A percentile compares a stretch with the other conserved stretches of the same genome.
phyloP scores from a whole-genome alignment of 106 monocot species.

The Cymbidium sinense region DNA sequence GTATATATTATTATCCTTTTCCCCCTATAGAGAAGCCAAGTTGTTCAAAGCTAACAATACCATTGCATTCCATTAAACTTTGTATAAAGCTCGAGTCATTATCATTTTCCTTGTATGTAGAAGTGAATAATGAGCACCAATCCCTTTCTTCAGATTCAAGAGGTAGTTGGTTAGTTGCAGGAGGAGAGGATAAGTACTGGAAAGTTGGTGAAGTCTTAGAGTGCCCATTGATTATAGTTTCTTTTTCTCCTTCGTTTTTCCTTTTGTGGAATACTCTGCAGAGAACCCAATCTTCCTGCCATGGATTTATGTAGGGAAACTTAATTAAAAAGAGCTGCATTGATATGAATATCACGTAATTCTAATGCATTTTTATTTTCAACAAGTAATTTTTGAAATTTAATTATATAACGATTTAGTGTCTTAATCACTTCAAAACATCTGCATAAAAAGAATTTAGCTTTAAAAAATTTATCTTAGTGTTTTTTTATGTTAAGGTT shows the following conservation, averaged over 20 bases:
- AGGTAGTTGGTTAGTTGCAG: too few relatives aligned
- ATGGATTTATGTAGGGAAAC: too few relatives aligned
- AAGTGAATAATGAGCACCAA: neutral
- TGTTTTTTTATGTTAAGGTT: too few relatives aligned
- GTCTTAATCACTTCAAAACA: too few relatives aligned
- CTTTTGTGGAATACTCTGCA: slow-evolving; percentile 7
- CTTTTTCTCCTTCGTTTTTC: neutral
- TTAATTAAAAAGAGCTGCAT: too few relatives aligned
- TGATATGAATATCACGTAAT: too few relatives aligned
- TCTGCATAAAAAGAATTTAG: too few relatives aligned
- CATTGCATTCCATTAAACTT: neutral
- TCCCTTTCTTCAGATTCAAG: neutral
- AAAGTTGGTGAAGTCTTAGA: neutral
- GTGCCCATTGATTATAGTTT: neutral
- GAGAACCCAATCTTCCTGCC: slow-evolving; percentile 11
- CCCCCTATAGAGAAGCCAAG: neutral
- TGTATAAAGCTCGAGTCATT: neutral
- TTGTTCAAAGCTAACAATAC: neutral
- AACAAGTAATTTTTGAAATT: too few relatives aligned
- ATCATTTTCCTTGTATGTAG: neutral
- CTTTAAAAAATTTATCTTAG: too few relatives aligned
- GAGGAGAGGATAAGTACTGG: neutral
- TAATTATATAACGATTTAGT: too few relatives aligned
- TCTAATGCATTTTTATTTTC: too few relatives aligned
- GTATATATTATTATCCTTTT: neutral